phyloP scores from a whole-genome alignment of 2,329 filamentous ascomycete genomes.

The Aureobasidium sp. region DNA sequence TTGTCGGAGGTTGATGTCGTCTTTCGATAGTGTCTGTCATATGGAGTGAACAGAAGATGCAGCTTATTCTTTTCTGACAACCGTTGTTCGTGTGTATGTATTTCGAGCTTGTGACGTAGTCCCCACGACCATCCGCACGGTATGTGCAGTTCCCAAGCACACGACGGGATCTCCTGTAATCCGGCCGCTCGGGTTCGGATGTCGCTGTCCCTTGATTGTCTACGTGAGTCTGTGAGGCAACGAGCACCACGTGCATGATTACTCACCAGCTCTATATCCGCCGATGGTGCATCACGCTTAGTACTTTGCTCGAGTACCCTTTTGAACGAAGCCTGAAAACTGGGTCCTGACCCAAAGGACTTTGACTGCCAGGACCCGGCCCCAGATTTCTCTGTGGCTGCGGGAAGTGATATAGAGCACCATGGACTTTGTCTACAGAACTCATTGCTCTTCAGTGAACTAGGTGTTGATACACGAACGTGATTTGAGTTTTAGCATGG shows the following conservation, averaged over 20 bases:
- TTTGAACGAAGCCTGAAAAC: neutral
- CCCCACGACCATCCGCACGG: neutral
- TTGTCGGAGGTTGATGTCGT: neutral
- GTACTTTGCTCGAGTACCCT: neutral
- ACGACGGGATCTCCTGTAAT: neutral
- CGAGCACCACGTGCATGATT: neutral
- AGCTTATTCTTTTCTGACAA: constrained; percentile 10
- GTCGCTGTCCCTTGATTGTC: neutral
- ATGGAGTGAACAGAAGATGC: constrained; percentile 2
- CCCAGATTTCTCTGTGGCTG: neutral
- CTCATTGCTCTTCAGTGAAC: neutral
- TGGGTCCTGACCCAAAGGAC: neutral
- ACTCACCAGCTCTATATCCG: neutral
- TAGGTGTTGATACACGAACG: neutral
- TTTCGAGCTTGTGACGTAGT: constrained; percentile 5
- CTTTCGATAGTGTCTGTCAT: constrained; percentile 8
- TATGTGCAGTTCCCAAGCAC: constrained; percentile 8
- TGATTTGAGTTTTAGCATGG: neutral
- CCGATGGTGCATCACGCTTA: neutral
- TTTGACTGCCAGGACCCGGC: neutral
- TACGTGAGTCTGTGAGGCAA: neutral
- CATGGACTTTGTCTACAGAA: neutral
- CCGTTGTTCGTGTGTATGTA: neutral
- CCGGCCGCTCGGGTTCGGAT: constrained; percentile 4
- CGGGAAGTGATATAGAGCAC: neutral